Evolutionary conservation across 768 basidiomycete species (phyloP).

Genomic region (Chlorophyllum brunneum): DNA sequence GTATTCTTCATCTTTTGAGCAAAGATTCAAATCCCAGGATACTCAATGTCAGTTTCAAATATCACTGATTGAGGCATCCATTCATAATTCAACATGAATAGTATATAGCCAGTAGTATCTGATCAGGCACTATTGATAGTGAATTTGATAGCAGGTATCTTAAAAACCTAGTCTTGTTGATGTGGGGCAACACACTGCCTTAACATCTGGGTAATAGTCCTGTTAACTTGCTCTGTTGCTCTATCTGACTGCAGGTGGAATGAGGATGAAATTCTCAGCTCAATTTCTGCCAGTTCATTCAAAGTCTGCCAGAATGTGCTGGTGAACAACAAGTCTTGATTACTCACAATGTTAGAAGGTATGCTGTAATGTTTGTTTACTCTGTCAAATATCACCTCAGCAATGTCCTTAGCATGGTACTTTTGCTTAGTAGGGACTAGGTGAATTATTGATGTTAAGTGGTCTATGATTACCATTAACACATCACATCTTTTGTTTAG

Average conservation of each 20-base stretch:
- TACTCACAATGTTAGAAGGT: constrained; percentile 7
- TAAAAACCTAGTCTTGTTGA: constrained; percentile 11
- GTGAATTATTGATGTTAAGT: constrained; percentile 16
- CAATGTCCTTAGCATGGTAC: constrained; percentile 10
- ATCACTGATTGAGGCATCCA: constrained; percentile 8
- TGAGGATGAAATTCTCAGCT: constrained; percentile 4
- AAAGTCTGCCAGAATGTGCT: constrained; percentile 13
- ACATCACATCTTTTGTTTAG: constrained; percentile 18
- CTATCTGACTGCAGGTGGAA: constrained; percentile 12
- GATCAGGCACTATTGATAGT: constrained; percentile 9
- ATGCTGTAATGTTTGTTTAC: constrained; percentile 11
- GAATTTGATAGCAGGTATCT: constrained; percentile 14
- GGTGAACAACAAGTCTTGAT: constrained; percentile 9
- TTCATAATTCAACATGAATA: constrained; percentile 11
- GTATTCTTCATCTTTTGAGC: constrained; percentile 16
- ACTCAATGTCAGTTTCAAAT: background rate
- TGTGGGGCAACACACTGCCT: background rate
- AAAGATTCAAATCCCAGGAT: constrained; percentile 9
- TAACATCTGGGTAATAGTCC: constrained; percentile 14
- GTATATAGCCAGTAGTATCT: constrained; percentile 5
- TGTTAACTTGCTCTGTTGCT: constrained; percentile 9
- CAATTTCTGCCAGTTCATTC: constrained; percentile 2
- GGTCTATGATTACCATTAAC: constrained; percentile 23
- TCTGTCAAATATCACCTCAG: constrained; percentile 11
- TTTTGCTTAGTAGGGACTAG: constrained; percentile 2